These are phyloP conservation scores for Piper betle DNA, from an alignment of 164 flowering plant genomes.

Conservation along the genomic window DNA sequence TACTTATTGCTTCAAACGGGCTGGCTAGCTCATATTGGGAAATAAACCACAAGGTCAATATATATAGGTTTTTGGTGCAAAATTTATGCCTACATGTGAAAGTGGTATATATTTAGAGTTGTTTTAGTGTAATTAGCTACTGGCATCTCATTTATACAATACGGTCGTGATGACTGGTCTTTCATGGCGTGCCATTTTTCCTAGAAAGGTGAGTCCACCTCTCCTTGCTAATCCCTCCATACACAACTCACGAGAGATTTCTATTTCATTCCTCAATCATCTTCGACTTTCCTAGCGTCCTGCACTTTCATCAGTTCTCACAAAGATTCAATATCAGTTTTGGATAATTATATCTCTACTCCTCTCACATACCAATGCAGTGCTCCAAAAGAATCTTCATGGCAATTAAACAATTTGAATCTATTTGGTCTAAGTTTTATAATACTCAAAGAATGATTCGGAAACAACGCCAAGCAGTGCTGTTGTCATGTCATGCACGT, in stretches of 20 bases:
- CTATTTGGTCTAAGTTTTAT: too few relatives aligned
- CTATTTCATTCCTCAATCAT: slow-evolving; percentile 73
- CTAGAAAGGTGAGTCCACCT: slow-evolving; percentile 39
- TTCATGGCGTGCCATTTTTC: slow-evolving; percentile 40
- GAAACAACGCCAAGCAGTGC: too few relatives aligned
- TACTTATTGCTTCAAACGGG: too few relatives aligned
- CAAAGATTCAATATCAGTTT: slow-evolving; percentile 9
- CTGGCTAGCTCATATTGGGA: too few relatives aligned
- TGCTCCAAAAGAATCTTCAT: neutral
- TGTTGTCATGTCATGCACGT: too few relatives aligned
- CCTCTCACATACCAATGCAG: neutral
- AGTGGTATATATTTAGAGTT: too few relatives aligned
- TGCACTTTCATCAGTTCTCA: slow-evolving; percentile 14
- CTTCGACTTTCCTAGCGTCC: slow-evolving; percentile 28
- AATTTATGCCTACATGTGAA: too few relatives aligned
- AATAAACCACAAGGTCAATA: too few relatives aligned
- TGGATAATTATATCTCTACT: neutral
- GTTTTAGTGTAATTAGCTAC: too few relatives aligned
- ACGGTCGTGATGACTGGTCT: slow-evolving; percentile 19
- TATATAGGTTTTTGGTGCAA: too few relatives aligned
- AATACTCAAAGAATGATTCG: too few relatives aligned
- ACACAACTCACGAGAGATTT: slow-evolving; percentile 59
- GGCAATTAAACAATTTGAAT: neutral
- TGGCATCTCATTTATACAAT: too few relatives aligned
- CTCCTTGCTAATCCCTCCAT: slow-evolving; percentile 10